Evolutionary conservation across 1,284 basidiomycete species (phyloP), one percentile per base, ranked within the genome.

Genomic region (Entoloma clypeatum): DNA sequence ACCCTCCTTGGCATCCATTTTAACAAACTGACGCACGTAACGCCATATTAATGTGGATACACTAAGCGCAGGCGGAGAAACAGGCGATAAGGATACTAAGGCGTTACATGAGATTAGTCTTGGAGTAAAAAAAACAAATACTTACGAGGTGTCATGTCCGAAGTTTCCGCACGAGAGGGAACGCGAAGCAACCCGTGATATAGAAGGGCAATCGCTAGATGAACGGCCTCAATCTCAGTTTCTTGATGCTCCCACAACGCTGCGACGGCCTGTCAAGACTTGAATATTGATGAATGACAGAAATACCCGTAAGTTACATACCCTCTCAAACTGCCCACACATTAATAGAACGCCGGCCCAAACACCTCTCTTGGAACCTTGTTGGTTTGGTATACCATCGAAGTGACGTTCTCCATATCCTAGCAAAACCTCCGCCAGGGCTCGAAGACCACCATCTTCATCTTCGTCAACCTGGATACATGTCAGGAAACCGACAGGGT

Each of bases 131-230:
- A 5, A 23, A 13, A 36, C 18, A 18, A 17, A 36, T 7, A 74
- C 89, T 58, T 63, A 95, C 92, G 60, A 50, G 70, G 92, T 51
- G 69, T 90, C 68, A 77, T 80, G 43, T 96, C 92, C 5, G 87
- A 88, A 0, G 86, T 81, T 52, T 90, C 84, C 4, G 83, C 77
- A 10, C 78, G 71, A 2, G 83, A 76, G 4, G 95, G 86, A 0
- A 94, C 81, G 7, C 93, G 79, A 16, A 99, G 67, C 11, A 99
- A 67, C 5, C 95, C 95, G 61, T 99, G 95, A 63, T 99, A 99
- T 0, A 90, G 81, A 38, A 99, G 70, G 2, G 87, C 90, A 50
- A 96, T 84, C 0, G 92, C 93, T 38, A 98, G 77, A 64, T 99
- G 96, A 4, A 99, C 87, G 0, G 92, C 94, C 59, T 99, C 95